Base-by-base conservation (phyloP, 768 basidiomycete species). In the Russula earlei region DNA sequence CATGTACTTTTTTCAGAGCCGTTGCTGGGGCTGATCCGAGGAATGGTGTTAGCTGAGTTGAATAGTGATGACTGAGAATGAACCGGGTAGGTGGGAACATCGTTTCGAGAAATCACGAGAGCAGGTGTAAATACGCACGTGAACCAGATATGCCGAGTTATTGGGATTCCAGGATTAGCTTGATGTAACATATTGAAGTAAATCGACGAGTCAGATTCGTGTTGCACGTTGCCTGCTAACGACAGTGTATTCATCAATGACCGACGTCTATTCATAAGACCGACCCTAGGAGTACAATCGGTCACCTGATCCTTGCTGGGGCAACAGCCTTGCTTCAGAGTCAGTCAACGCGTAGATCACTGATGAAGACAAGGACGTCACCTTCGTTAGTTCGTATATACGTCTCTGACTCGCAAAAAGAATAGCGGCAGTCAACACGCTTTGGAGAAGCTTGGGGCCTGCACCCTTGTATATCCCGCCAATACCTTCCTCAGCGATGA, bases 351-450 rank as follows among this genome's bases (percentile, higher is more conserved):
- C 14, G 9, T 7, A 2, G 17, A 12, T 10, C 27, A 25, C 25
- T 49, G 47, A 38, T 37, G 55, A 12, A 9, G 24, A 36, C n/a
- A 41, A 49, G 9, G 8, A 34, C 3, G n/a, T 22, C 40, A 75
- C 75, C 72, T 71, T 87, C 12, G 80, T 82, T n/a, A 84, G 58
- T 62, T 88, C 84, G 55, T 83, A 90, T 52, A 89, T 81, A 60
- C 91, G 78, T 64, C 84, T 79, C 69, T 98, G 95, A 7, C 87
- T 82, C 14, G 85, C 87, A 67, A 98, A 98, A 61, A 98, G 76
- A 63, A 98, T 91, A 6, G 92, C 91, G 15, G 93, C 93, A 8
- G 92, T 95, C 48, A 97, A 75, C 1, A 96, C 90, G 61, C 87
- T 91, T 70, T 97, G 95, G 5, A 88, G 55, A 20, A 99, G 81